These are phyloP conservation scores for Neurospora africana DNA, from an alignment of 495 filamentous ascomycete genomes.

Conservation along the genomic window DNA sequence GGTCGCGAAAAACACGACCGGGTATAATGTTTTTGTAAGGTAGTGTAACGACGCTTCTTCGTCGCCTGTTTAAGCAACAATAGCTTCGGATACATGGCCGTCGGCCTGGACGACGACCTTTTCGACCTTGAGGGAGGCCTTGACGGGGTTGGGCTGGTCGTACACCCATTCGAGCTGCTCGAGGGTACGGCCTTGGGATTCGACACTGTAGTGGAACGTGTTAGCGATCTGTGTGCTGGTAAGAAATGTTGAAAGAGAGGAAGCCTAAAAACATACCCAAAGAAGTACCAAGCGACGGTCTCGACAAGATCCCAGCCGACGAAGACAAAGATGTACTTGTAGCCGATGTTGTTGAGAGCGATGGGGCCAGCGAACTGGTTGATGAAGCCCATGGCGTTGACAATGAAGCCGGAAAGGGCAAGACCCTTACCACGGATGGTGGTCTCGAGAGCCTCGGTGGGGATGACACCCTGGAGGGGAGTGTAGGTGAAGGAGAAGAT, in stretches of 20 bases:
- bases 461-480: conserved; percentile 49
- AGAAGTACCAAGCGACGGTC: conserved; percentile 36
- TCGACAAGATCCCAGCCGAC: conserved; percentile 37
- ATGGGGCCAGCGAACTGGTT: conserved; percentile 43
- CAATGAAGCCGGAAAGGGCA: conserved; percentile 34
- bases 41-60: neutral
- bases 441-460: conserved; percentile 43
- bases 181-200: conserved; percentile 40
- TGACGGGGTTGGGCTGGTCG: conserved; percentile 38
- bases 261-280: conserved; percentile 28
- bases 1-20: neutral
- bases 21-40: neutral
- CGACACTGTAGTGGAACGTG: conserved; percentile 21
- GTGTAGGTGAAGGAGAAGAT: conserved; percentile 52
- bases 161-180: conserved; percentile 44
- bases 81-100: conserved; percentile 43
- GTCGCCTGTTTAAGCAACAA: conserved; percentile 16
- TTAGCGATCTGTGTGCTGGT: conserved; percentile 9
- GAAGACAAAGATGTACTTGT: conserved; percentile 42
- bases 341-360: conserved; percentile 35
- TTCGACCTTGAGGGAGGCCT: conserved; percentile 40
- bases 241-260: neutral
- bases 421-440: conserved; percentile 42
- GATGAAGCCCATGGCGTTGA: conserved; percentile 37
- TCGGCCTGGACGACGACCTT: conserved; percentile 44